Base-by-base conservation (phyloP, 192 early-diverging fungal species). In the Coemansia sp. region DNA sequence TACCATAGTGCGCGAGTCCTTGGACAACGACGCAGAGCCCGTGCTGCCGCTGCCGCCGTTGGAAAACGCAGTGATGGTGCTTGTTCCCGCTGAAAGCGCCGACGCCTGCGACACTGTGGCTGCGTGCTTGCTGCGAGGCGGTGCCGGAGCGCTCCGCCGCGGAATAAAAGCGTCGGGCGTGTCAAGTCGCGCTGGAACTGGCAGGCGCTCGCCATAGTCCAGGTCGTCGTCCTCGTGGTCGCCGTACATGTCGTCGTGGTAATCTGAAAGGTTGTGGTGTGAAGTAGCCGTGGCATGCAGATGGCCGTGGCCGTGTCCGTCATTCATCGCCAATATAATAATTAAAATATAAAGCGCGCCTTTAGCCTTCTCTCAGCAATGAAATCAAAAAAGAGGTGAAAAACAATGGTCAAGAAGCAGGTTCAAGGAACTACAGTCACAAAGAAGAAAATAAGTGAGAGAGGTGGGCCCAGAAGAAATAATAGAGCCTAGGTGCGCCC, bases 61-160 rank as follows among this genome's bases (percentile, higher is more conserved):
- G 56, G 60, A 64, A 57, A 60, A 64, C 18, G 41, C 40, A 1
- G 52, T 47, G 41, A 42, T 35, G 21, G 55, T 35, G 56, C 56
- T 65, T 21, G 58, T 32, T 6, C 41, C 49, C n/a, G 60, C 50
- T 19, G 67, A 43, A 11, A 40, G 39, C 14, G 53, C 51, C 4
- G 63, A 47, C 0, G 42, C 45, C 22, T 60, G 50, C 32, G 60
- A 62, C 43, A 40, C 57, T 8, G 53, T 38, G 22, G 47, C 22
- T 17, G 71, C 54, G 53, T 63, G 56, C 60, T 60, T 68, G 39
- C 53, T 33, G 27, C 53, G 39, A 8, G 76, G 76, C 45, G 76
- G 76, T 3, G 65, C 60, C 13, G 76, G 76, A 1, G 76, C 64
- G 51, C 76, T 78, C 41, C 76, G 76, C 14, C 76, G 68, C 17